Conservation (phyloP, 257 asterid species). For the Henckelia pumila region DNA sequence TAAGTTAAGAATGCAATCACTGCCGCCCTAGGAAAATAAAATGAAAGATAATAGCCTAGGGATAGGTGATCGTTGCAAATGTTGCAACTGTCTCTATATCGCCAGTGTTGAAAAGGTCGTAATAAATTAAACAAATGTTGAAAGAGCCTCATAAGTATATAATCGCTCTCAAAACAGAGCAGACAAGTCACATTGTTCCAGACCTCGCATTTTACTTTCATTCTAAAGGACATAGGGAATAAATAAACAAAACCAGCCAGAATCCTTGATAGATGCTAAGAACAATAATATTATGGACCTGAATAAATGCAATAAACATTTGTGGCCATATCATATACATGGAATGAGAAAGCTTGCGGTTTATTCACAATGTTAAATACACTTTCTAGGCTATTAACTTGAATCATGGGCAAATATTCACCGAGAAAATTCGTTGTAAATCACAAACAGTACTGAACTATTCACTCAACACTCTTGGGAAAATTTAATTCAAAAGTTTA, state of each 20-base stretch:
- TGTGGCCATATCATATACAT: not conserved
- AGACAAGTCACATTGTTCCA: not conserved
- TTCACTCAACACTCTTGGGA: not conserved
- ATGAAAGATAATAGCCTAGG: not conserved
- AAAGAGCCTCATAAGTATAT: not conserved
- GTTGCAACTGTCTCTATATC: not conserved
- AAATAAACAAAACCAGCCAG: not conserved
- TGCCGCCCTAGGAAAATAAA: not conserved
- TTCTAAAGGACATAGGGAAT: no score
- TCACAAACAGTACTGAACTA: not conserved
- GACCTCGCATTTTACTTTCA: not conserved
- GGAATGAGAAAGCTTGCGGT: not conserved
- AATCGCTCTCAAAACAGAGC: not conserved
- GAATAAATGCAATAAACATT: not conserved
- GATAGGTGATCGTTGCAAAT: not conserved
- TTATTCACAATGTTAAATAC: constrained; percentile 2
- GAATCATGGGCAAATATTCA: constrained; percentile 4
- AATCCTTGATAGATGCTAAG: not conserved
- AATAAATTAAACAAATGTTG: no score
- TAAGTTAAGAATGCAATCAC: not conserved
- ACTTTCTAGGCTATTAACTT: constrained; percentile 2
- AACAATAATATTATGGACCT: not conserved
- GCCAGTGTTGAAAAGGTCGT: not conserved
- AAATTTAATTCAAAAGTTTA: not conserved
- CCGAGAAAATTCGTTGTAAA: not conserved